Conservation (phyloP, 192 early-diverging fungal species). For the Coemansia sp. region DNA sequence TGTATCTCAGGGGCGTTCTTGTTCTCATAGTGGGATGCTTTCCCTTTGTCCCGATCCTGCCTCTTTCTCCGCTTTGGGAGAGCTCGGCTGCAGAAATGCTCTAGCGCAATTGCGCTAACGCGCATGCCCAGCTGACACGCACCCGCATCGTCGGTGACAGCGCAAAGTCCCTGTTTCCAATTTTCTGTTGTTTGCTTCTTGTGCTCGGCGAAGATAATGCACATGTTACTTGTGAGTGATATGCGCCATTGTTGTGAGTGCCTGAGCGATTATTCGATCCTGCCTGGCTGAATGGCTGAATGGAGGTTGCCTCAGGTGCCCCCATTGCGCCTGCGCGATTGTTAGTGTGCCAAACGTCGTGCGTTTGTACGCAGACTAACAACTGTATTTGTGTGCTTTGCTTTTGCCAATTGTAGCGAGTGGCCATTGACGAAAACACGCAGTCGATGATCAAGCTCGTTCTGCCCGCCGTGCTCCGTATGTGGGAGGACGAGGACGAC, state of each 20-base stretch:
- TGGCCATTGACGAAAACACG: conserved; percentile 75
- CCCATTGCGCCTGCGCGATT: background rate
- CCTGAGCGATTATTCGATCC: background rate
- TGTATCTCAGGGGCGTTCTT: background rate
- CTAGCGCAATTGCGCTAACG: conserved; percentile 3
- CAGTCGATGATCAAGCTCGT: conserved; percentile 64
- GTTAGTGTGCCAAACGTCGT: background rate
- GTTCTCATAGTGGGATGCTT: background rate
- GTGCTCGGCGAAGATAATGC: conserved; percentile 2
- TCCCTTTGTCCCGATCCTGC: background rate
- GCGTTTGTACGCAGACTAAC: background rate
- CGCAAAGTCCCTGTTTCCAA: background rate
- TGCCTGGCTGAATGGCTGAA: background rate
- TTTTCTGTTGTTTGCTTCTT: no score
- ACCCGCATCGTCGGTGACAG: background rate
- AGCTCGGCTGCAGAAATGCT: background rate
- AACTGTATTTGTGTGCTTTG: background rate
- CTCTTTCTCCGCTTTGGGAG: background rate
- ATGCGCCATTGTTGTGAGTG: background rate
- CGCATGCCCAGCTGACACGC: conserved; percentile 6
- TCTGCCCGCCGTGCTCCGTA: conserved; percentile 66
- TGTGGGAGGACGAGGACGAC: conserved; percentile 84
- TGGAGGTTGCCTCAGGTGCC: background rate
- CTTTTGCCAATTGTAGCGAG: conserved; percentile 42
- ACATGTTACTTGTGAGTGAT: conserved; percentile 8